Evolutionary conservation across 306 rosid species (phyloP), one percentile per base, ranked within the genome.

Genomic region (Quercus dentata): DNA sequence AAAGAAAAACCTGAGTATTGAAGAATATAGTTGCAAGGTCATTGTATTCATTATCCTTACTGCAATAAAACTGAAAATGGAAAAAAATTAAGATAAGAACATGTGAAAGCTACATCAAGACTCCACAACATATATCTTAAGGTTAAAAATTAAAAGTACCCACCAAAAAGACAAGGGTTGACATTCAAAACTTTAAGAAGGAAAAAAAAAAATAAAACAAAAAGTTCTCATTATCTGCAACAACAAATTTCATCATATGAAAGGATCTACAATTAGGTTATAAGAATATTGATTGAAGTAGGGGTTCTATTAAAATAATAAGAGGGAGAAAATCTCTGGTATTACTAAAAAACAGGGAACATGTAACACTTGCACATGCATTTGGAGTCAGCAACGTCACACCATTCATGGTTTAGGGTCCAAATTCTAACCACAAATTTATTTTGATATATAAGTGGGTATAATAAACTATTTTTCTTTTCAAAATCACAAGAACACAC

Each of bases 21-120:
- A 95, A 92, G 95, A 95, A 95, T 87, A 95, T 92, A 20, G 99
- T 95, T 30, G 99, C 99, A 57, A 95, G 97, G 86, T 95, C 99
- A 81, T 95, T 95, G 90, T 95, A 95, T 82, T 95, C 99, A 30
- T 85, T 92, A 76, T 91, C 94, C 76, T 92, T 95, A 55, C 97
- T 86, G 87, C 98, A 95, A 74, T 76, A 92, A 76, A 95, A 95
- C 99, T 95, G 91, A 64, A 86, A 74, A 85, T 13, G 27, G 54
- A 25, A 79, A 30, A 30, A 78, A 17, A 77, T 74, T 81, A 63
- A 81, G 76, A 73, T 69, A 82, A 70, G 64, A 57, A 79, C 18
- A 17, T 18, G 28, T 6, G 4, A 35, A 63, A 27, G 20, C 41
- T 28, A 68, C 51, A 38, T 33, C 28, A 35, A 68, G 52, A 33